Conservation (phyloP, 2,329 filamentous ascomycete genomes). For the Delphinella strobiligena region DNA sequence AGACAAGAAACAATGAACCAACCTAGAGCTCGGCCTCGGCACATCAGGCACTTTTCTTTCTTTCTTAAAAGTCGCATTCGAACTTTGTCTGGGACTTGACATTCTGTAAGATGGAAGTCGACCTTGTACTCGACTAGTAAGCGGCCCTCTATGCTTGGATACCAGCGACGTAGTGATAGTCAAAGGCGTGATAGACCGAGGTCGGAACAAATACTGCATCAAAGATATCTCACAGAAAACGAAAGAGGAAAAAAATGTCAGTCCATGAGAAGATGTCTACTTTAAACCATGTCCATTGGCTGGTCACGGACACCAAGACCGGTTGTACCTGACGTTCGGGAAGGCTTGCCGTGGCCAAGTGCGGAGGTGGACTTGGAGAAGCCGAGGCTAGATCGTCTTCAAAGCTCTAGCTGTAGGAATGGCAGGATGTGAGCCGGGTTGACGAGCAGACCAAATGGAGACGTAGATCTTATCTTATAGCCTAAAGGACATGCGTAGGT, state of each 20-base stretch:
- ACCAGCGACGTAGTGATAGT: background rate
- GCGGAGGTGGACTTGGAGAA: background rate
- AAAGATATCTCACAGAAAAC: too few relatives aligned
- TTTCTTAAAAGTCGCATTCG: conserved; percentile 1
- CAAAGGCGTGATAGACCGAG: too few relatives aligned
- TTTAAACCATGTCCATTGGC: background rate
- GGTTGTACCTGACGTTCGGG: background rate
- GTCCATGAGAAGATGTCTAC: too few relatives aligned
- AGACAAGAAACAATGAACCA: conserved; percentile 9
- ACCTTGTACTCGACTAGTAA: too few relatives aligned
- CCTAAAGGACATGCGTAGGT: too few relatives aligned
- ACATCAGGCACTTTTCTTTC: conserved; percentile 28
- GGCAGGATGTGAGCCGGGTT: background rate
- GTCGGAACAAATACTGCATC: too few relatives aligned
- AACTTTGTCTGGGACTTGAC: background rate
- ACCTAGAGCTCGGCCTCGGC: conserved; percentile 56
- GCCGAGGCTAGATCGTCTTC: background rate
- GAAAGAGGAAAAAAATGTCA: too few relatives aligned
- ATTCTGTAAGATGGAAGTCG: background rate
- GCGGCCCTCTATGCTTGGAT: background rate
- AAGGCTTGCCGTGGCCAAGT: background rate
- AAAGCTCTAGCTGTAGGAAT: background rate
- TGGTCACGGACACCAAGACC: background rate
- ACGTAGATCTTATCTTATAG: background rate
- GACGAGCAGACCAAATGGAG: background rate